These are phyloP conservation scores for Cladosporium velox DNA, from an alignment of 2,329 filamentous ascomycete species.

Conservation along the genomic window DNA sequence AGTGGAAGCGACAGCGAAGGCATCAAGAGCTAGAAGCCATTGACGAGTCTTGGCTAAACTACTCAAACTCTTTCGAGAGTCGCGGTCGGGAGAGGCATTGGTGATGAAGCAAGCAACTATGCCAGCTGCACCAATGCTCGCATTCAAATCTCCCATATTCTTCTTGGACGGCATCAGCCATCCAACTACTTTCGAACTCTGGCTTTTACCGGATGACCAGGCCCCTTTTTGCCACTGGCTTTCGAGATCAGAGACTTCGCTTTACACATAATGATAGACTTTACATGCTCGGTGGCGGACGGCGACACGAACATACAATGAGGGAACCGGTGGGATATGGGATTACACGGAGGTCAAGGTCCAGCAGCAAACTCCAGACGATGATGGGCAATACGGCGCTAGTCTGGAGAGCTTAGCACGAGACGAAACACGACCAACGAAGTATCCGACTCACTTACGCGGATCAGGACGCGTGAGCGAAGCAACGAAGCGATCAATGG, in stretches of 20 bases:
- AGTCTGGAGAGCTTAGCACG: constrained; percentile 11
- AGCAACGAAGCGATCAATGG: not conserved
- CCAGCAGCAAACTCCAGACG: not conserved
- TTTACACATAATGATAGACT: constrained; percentile 9
- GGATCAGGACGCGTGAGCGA: not conserved
- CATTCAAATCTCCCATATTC: not conserved
- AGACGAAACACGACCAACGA: constrained; percentile 5
- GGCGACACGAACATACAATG: constrained; percentile 8
- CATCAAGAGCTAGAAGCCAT: constrained; percentile 22
- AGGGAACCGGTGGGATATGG: not conserved
- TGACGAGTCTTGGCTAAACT: constrained; percentile 8
- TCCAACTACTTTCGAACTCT: constrained; percentile 2
- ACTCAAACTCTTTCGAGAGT: not conserved
- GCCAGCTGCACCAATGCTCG: not conserved
- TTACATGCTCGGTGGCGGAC: constrained; percentile 4
- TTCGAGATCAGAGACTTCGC: not conserved
- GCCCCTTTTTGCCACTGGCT: not conserved
- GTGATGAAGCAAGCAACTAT: not conserved
- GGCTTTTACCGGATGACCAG: not conserved
- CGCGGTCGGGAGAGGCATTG: not conserved
- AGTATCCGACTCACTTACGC: not conserved
- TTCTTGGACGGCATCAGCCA: not conserved
- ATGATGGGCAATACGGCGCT: constrained; percentile 22
- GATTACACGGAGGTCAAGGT: not conserved
- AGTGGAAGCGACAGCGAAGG: constrained; percentile 45